These are phyloP conservation scores for Ricinus communis DNA, from an alignment of 345 rosid genomes.

Conservation along the genomic window DNA sequence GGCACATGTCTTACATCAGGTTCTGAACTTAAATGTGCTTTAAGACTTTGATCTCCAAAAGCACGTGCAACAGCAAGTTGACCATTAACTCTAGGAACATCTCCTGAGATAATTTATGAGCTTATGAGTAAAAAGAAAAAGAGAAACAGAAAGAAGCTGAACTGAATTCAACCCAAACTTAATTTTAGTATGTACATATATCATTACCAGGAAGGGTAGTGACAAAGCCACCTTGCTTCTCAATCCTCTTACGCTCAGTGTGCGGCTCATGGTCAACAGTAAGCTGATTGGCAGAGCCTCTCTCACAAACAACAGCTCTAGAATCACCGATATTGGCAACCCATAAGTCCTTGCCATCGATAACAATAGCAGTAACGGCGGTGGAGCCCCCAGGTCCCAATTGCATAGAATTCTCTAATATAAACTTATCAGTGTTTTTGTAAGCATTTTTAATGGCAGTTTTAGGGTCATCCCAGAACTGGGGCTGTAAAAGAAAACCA, in stretches of 20 bases:
- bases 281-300: conserved; percentile 53
- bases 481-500: conserved; percentile 34
- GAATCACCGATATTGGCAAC: conserved; percentile 63
- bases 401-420: conserved; percentile 50
- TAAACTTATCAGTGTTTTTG: conserved; percentile 43
- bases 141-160: background rate
- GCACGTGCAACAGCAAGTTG: conserved; percentile 65
- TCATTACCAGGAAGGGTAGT: conserved; percentile 55
- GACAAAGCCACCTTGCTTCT: conserved; percentile 56
- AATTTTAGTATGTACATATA: background rate
- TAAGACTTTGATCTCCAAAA: conserved; percentile 61
- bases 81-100: conserved; percentile 61
- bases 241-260: conserved; percentile 45
- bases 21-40: conserved; percentile 61
- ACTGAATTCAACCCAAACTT: background rate
- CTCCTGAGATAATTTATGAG: conserved; percentile 41
- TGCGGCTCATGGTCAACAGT: conserved; percentile 60
- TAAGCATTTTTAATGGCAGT: conserved; percentile 50
- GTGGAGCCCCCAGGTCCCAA: conserved; percentile 65
- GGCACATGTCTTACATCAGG: conserved; percentile 52
- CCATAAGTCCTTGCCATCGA: conserved; percentile 64
- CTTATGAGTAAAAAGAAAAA: conserved; percentile 11
- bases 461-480: conserved; percentile 47
- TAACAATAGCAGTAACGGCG: conserved; percentile 58
- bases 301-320: conserved; percentile 57